Conservation (phyloP, 345 rosid genomes). For the Syzygium grande region DNA sequence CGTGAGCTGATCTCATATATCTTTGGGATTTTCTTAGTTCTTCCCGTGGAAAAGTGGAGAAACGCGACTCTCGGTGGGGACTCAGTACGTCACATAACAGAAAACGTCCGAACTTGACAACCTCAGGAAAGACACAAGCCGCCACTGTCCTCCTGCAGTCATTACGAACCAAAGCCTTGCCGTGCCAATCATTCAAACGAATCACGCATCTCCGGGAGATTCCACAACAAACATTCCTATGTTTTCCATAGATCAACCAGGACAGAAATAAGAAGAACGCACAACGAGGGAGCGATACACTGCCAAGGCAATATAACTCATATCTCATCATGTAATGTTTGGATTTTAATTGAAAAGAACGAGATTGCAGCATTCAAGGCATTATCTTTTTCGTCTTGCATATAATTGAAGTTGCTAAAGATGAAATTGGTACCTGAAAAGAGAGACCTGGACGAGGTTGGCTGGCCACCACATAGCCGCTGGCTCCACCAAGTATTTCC, state of each 20-base stretch:
- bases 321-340: neutral
- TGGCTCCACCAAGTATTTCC: slow-evolving; percentile 87
- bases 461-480: slow-evolving; percentile 99
- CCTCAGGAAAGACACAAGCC: neutral
- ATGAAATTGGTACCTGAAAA: slow-evolving; percentile 52
- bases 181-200: neutral
- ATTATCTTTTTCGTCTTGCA: neutral
- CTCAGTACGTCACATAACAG: neutral
- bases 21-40: neutral
- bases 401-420: fast-evolving
- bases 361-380: no score
- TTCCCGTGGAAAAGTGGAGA: neutral
- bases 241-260: neutral
- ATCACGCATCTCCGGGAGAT: neutral
- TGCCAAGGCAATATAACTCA: neutral
- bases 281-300: neutral
- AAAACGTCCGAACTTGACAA: neutral
- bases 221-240: neutral
- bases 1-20: neutral
- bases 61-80: neutral
- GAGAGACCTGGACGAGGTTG: slow-evolving; percentile 93
- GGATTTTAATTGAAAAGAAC: neutral
- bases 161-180: neutral
- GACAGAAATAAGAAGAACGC: neutral
- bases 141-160: neutral